A percentile compares a stretch with the other conserved stretches of the same genome.
These are phyloP conservation scores for Helicostylum pulchrum DNA, from an alignment of 192 early-diverging fungal species.

Conservation along the genomic window DNA sequence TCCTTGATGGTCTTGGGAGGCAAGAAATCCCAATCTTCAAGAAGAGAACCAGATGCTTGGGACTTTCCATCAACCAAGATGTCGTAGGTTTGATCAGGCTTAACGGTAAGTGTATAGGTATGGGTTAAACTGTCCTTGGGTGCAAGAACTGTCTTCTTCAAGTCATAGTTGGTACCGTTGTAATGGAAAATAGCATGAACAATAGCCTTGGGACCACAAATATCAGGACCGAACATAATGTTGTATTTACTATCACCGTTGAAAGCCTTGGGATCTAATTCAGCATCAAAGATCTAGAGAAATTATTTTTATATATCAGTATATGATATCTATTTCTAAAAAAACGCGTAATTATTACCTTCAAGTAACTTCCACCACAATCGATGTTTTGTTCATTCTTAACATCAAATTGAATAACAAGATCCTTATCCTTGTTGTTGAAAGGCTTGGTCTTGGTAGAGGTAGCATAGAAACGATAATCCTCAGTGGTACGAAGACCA, in stretches of 20 bases:
- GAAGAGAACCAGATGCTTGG: constrained; percentile 77
- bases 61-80: constrained; percentile 70
- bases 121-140: constrained; percentile 80
- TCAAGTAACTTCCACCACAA: constrained; percentile 91
- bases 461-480: constrained; percentile 83
- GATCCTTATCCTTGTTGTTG: constrained; percentile 80
- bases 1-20: constrained; percentile 79
- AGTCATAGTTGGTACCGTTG: constrained; percentile 85
- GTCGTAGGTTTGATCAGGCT: constrained; percentile 76
- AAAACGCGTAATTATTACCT: constrained; percentile 35
- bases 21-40: constrained; percentile 76
- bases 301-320: constrained; percentile 38
- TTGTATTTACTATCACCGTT: constrained; percentile 81
- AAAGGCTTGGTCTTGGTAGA: constrained; percentile 70
- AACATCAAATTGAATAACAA: constrained; percentile 86
- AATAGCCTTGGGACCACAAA: constrained; percentile 86
- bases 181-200: constrained; percentile 96
- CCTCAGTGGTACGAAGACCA: constrained; percentile 78
- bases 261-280: constrained; percentile 74
- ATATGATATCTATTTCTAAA: not conserved
- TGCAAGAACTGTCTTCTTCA: constrained; percentile 66
- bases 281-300: constrained; percentile 68
- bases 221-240: constrained; percentile 90
- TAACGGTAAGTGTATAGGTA: constrained; percentile 86
- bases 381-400: constrained; percentile 90